phyloP scores from a whole-genome alignment of 1,139 yeast species.

The Yamadazyma blattariae region DNA sequence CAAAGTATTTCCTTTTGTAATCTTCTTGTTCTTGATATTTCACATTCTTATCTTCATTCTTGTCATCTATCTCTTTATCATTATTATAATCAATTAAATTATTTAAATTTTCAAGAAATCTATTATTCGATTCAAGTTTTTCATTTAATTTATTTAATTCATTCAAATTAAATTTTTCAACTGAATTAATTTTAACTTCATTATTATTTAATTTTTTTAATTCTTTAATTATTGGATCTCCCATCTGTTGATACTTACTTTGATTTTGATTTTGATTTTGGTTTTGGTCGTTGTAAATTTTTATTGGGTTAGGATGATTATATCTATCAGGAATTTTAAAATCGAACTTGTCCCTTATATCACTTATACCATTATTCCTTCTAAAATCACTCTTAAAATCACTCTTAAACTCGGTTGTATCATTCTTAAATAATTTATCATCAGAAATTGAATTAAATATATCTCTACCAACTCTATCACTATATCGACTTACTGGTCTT shows the following conservation, averaged over 20 bases:
- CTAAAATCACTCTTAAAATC: too few species aligned
- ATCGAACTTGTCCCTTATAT: too few species aligned
- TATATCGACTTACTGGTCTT: too few species aligned
- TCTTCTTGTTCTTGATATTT: slow-evolving; percentile 5
- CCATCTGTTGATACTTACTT: not conserved
- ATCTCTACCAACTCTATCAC: not conserved
- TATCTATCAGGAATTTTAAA: not conserved
- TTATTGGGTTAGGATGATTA: not conserved
- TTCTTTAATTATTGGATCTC: slow-evolving; percentile 4
- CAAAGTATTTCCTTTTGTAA: slow-evolving; percentile 20
- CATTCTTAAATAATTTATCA: not conserved
- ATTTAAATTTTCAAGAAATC: slow-evolving; percentile 20
- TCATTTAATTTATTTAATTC: slow-evolving; percentile 9
- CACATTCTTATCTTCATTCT: not conserved
- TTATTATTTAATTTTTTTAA: slow-evolving; percentile 15
- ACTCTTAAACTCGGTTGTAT: too few species aligned
- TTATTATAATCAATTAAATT: slow-evolving; percentile 19
- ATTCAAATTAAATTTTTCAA: slow-evolving; percentile 10
- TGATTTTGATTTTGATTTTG: not conserved
- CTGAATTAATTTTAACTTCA: slow-evolving; percentile 5
- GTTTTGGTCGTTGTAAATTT: not conserved
- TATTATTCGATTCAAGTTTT: slow-evolving; percentile 20
- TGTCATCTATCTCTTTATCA: slow-evolving; percentile 8
- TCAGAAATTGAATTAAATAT: not conserved
- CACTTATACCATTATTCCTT: too few species aligned